Base-by-base conservation (phyloP, 208 protist species). In the Leishmania braziliensis region DNA sequence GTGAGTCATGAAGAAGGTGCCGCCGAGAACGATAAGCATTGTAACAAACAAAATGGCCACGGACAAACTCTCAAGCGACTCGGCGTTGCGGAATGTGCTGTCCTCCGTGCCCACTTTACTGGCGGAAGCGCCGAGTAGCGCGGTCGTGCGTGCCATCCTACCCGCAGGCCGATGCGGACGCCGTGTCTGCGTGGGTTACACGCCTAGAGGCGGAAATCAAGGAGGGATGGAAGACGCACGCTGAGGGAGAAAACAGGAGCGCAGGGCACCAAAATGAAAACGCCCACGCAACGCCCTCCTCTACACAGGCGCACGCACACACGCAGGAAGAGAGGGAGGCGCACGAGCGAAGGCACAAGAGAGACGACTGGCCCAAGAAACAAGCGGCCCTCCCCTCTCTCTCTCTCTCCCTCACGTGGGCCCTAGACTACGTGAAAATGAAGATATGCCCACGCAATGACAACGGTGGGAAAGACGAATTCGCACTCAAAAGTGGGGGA, bases 11-110 rank as follows among this genome's bases (percentile, higher is more conserved):
- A 96, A 94, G 60, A 94, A 89, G 63, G 93, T 95, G 54, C 91
- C 91, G 72, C 91, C 91, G 72, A 92, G 88, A 80, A 96, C 92
- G 69, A 94, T 93, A 10, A 93, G 86, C 88, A 93, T 91, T 23
- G 86, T 86, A 8, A 94, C 74, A 73, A 95, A 95, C 18, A 96
- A 81, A 39, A 96, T 84, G 39, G 76, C 86, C 5, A 89, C 50
- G 20, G 93, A 90, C 46, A 93, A 62, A 5, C 80, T 75, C 65
- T 93, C 69, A 4, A 86, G 51, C 8, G 76, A 66, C 48, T 73
- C 58, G 50, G 36, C 2, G 9, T 10, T 69, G n/a, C 29, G 69
- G 14, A 50, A 77, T 12, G 9, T 18, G 72, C 1, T 14, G 1
- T 76, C 29, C 48, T 60, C 29, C 9, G 26, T 73, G 36, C 23